Percentiles rank a stretch among this genome's conserved stretches.
Conservation (phyloP, 1,139 yeast genomes). For the Saccharomycopsis phalli region DNA sequence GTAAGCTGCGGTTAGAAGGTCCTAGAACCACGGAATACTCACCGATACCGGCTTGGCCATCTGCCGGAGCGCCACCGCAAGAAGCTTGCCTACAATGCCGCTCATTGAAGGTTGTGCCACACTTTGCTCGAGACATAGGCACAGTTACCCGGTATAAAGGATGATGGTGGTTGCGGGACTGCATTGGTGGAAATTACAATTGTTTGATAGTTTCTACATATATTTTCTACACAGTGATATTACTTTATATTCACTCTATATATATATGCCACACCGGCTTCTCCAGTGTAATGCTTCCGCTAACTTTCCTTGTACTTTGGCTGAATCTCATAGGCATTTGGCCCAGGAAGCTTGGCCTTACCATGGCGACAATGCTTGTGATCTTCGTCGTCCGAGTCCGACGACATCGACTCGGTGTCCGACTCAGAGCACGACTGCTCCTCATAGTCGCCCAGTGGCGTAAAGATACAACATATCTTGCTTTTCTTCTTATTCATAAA, state of each 20-base stretch:
- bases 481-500: constrained; percentile 79
- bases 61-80: constrained; percentile 67
- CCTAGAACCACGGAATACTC: constrained; percentile 22
- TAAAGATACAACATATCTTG: constrained; percentile 92
- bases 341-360: constrained; percentile 30
- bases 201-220: no score
- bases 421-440: constrained; percentile 38
- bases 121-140: no score
- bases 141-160: no score
- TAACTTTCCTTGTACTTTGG: constrained; percentile 40
- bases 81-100: constrained; percentile 57
- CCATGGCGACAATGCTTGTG: constrained; percentile 26
- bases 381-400: constrained; percentile 24
- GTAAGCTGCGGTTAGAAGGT: constrained; percentile 37
- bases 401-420: constrained; percentile 30
- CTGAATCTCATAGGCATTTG: constrained; percentile 71
- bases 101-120: constrained; percentile 41
- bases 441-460: constrained; percentile 69
- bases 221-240: no score
- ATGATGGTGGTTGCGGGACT: no score
- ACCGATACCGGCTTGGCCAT: constrained; percentile 76
- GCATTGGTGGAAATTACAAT: no score
- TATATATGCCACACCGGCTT: no score
- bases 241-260: no score
- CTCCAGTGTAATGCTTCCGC: background rate